phyloP scores from a whole-genome alignment of 108 stramenopile species.

The Nitzschia sp. region DNA sequence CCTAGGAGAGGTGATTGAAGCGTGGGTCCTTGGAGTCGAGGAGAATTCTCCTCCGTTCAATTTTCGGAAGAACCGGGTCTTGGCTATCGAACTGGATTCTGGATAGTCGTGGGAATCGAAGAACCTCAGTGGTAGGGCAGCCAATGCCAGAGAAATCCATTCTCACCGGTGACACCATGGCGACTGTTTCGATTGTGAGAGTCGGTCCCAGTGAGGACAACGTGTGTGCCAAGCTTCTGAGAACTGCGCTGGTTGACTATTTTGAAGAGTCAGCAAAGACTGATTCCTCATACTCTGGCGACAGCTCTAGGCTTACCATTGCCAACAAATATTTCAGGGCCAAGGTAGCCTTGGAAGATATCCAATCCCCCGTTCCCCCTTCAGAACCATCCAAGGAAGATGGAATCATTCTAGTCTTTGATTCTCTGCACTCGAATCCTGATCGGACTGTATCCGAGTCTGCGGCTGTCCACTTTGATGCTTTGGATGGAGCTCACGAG shows the following conservation, averaged over 20 bases:
- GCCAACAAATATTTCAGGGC: constrained; percentile 51
- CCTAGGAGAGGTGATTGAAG: too few species aligned
- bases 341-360: constrained; percentile 25
- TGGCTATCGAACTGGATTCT: too few species aligned
- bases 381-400: constrained; percentile 57
- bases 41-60: too few species aligned
- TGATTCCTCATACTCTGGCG: not conserved
- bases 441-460: constrained; percentile 20
- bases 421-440: constrained; percentile 44
- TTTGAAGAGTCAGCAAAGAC: constrained; percentile 5
- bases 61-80: too few species aligned
- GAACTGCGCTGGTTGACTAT: constrained; percentile 29
- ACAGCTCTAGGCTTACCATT: constrained; percentile 21
- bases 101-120: too few species aligned
- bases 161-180: constrained; percentile 1
- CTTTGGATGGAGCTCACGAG: constrained; percentile 42
- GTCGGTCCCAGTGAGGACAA: constrained; percentile 35
- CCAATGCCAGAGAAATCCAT: not conserved
- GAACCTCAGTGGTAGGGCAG: not conserved
- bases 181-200: constrained; percentile 22
- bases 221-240: constrained; percentile 27
- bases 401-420: constrained; percentile 74
- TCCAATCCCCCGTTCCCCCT: not conserved
- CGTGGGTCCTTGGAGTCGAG: too few species aligned
- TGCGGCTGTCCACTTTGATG: constrained; percentile 50